Percentiles rank a stretch among this genome's conserved stretches.
phyloP scores from a whole-genome alignment of 768 basidiomycete genomes.

The Xanthoconium purpureum region DNA sequence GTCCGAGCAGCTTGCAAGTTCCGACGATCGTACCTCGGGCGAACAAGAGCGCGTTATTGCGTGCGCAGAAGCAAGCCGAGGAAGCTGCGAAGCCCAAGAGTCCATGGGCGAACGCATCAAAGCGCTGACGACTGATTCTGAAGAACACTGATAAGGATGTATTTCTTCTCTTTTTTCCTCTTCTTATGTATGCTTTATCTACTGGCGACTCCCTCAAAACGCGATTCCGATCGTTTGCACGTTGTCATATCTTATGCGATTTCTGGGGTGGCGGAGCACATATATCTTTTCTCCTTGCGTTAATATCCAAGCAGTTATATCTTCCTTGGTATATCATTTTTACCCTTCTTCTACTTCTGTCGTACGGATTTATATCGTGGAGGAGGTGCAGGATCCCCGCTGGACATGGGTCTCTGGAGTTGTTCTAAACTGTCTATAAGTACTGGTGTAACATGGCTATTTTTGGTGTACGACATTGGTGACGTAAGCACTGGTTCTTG shows the following conservation, averaged over 20 bases:
- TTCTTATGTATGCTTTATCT: constrained; percentile 19
- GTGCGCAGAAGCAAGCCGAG: constrained; percentile 60
- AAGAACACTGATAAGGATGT: background rate
- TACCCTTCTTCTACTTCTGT: constrained; percentile 4
- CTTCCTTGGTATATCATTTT: constrained; percentile 1
- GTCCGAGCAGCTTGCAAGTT: constrained; percentile 54
- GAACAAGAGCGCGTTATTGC: constrained; percentile 71
- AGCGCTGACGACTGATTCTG: constrained; percentile 13
- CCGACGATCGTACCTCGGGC: constrained; percentile 66
- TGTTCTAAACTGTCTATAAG: background rate
- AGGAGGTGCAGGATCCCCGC: constrained; percentile 8
- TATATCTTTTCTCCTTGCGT: constrained; percentile 3
- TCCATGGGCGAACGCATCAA: constrained; percentile 32
- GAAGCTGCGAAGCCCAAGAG: constrained; percentile 33
- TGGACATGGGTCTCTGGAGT: constrained; percentile 12
- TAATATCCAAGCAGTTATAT: constrained; percentile 14
- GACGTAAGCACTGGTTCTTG: background rate
- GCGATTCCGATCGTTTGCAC: constrained; percentile 17
- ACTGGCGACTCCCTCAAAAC: constrained; percentile 12
- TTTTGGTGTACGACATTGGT: background rate
- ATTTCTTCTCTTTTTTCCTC: background rate
- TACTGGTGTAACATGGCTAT: background rate
- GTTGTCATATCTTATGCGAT: constrained; percentile 13
- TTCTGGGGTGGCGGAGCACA: constrained; percentile 14
- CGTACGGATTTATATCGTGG: constrained; percentile 8